phyloP scores from a whole-genome alignment of 805 yeast species.

The Nakazawaea ishiwadae region DNA sequence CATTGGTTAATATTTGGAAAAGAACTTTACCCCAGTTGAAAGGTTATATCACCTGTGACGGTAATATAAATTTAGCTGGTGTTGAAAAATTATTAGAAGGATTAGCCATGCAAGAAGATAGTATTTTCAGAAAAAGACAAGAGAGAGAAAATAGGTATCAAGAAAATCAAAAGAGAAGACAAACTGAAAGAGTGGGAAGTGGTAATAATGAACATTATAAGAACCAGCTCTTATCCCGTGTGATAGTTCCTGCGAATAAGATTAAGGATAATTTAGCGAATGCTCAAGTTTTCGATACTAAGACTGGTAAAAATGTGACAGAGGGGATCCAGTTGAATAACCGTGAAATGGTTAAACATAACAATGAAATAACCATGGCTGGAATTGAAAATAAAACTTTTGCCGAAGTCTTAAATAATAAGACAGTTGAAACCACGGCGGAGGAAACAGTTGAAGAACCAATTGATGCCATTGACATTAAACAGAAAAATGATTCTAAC shows the following conservation, averaged over 20 bases:
- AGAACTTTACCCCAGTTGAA: slow-evolving; percentile 57
- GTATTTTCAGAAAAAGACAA: slow-evolving; percentile 65
- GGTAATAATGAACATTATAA: slow-evolving; percentile 36
- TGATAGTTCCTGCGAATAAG: slow-evolving; percentile 22
- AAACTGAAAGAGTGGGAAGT: slow-evolving; percentile 26
- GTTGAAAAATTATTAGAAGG: slow-evolving; percentile 67
- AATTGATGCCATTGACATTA: slow-evolving; percentile 14
- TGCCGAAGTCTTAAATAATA: slow-evolving; percentile 52
- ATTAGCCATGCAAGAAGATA: slow-evolving; percentile 71
- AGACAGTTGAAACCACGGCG: slow-evolving; percentile 18
- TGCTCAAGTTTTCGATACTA: slow-evolving; percentile 35
- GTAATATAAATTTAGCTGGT: slow-evolving; percentile 66
- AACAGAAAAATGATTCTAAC: slow-evolving; percentile 31
- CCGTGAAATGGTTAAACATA: slow-evolving; percentile 62
- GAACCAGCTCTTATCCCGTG: slow-evolving; percentile 41
- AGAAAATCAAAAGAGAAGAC: slow-evolving; percentile 59
- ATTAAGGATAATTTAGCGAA: slow-evolving; percentile 10
- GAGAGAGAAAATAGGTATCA: slow-evolving; percentile 67
- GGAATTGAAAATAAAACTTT: slow-evolving; percentile 67
- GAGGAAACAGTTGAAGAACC: slow-evolving; percentile 20
- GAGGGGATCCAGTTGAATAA: slow-evolving; percentile 64
- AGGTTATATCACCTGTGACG: slow-evolving; percentile 88
- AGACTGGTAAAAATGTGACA: slow-evolving; percentile 66
- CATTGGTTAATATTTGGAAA: slow-evolving; percentile 81
- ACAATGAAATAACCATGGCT: slow-evolving; percentile 61